These are phyloP conservation scores for Boletus rufocinnamomeus DNA, from an alignment of 768 basidiomycete species.

Conservation along the genomic window DNA sequence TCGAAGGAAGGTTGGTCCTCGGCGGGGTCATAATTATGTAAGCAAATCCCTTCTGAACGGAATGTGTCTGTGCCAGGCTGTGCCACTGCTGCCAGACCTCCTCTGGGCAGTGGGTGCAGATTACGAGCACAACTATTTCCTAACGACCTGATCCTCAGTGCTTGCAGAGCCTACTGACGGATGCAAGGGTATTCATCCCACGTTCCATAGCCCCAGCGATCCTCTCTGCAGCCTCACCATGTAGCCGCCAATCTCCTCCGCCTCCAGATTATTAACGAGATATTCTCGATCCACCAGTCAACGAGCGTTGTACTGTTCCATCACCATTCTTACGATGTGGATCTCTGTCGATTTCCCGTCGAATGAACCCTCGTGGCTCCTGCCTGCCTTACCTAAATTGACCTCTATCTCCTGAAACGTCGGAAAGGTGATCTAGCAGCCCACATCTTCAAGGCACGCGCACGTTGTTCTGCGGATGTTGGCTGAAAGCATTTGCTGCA, in stretches of 20 bases:
- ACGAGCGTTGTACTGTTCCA: conserved; percentile 70
- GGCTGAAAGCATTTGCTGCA: conserved; percentile 74
- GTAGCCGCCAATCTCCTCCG: conserved; percentile 60
- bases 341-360: conserved; percentile 12
- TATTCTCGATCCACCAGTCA: conserved; percentile 71
- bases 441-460: conserved; percentile 24
- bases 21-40: neutral
- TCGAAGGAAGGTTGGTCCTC: neutral
- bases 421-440: conserved; percentile 27
- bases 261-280: conserved; percentile 65
- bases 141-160: neutral
- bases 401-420: conserved; percentile 21
- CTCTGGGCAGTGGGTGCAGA: too few species aligned
- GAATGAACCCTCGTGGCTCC: neutral
- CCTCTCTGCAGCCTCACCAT: conserved; percentile 59
- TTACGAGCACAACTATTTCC: neutral
- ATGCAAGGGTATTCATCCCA: neutral
- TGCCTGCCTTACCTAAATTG: conserved; percentile 7
- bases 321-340: conserved; percentile 50
- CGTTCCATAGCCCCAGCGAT: conserved; percentile 49
- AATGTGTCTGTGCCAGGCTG: neutral
- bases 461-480: conserved; percentile 51
- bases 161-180: neutral
- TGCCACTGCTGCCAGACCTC: neutral
- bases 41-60: neutral